These are phyloP conservation scores for Ophiostoma perfectum DNA, from an alignment of 2,329 filamentous ascomycete species.

Conservation along the genomic window DNA sequence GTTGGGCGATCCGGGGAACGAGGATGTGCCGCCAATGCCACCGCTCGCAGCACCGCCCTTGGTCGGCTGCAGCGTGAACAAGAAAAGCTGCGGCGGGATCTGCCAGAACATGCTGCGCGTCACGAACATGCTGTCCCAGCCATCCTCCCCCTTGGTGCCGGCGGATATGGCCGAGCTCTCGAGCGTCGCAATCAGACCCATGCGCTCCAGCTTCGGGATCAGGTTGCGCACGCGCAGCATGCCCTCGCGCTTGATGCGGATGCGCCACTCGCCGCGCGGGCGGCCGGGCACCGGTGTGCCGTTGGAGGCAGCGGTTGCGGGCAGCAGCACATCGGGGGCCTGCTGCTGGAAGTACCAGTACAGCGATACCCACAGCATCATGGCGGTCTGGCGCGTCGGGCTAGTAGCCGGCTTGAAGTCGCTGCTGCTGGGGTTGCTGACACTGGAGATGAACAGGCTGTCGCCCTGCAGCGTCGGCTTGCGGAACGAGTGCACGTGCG, in stretches of 20 bases:
- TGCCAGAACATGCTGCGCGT: slow-evolving; percentile 85
- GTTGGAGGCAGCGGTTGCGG: slow-evolving; percentile 52
- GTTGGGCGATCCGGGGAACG: slow-evolving; percentile 46
- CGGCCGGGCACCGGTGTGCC: slow-evolving; percentile 63
- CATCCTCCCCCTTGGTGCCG: slow-evolving; percentile 43
- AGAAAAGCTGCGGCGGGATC: slow-evolving; percentile 75
- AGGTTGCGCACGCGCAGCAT: slow-evolving; percentile 78
- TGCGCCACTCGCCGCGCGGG: slow-evolving; percentile 79
- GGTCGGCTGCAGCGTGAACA: slow-evolving; percentile 72
- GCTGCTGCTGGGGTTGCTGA: slow-evolving; percentile 72
- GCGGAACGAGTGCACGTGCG: slow-evolving; percentile 58
- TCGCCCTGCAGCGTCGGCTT: slow-evolving; percentile 72
- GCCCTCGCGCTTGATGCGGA: slow-evolving; percentile 81
- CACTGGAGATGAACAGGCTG: slow-evolving; percentile 83
- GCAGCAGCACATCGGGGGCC: slow-evolving; percentile 58
- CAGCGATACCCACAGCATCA: slow-evolving; percentile 92
- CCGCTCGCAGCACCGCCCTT: slow-evolving; percentile 17
- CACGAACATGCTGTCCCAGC: slow-evolving; percentile 78
- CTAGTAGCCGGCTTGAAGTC: slow-evolving; percentile 77
- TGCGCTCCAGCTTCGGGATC: slow-evolving; percentile 84
- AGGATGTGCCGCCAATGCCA: slow-evolving; percentile 31
- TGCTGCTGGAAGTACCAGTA: slow-evolving; percentile 98
- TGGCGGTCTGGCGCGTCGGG: slow-evolving; percentile 81
- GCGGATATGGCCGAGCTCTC: slow-evolving; percentile 60
- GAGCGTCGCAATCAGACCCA: slow-evolving; percentile 71